phyloP scores from a whole-genome alignment of 2,329 filamentous ascomycete genomes.

The Exserohilum turcica region DNA sequence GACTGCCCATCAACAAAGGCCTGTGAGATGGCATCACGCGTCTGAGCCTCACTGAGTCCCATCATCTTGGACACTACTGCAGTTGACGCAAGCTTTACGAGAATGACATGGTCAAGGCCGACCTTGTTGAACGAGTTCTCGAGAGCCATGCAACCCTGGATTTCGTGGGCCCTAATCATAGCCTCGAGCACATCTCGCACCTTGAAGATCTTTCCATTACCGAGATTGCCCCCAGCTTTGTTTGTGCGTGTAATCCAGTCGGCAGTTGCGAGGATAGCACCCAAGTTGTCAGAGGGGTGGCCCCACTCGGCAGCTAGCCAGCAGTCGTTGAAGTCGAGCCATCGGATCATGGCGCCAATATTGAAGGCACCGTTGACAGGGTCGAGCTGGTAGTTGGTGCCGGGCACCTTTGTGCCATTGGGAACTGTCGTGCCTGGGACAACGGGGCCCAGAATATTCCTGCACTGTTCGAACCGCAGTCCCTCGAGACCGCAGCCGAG shows the following conservation, averaged over 20 bases:
- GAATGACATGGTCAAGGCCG: conserved; percentile 93
- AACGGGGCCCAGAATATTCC: conserved; percentile 89
- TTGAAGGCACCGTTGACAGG: conserved; percentile 97
- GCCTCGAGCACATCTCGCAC: conserved; percentile 90
- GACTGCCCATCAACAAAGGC: conserved; percentile 97
- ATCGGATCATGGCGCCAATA: conserved; percentile 97
- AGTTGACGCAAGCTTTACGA: conserved; percentile 95
- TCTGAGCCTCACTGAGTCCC: conserved; percentile 85
- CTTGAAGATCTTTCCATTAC: conserved; percentile 78
- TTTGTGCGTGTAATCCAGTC: conserved; percentile 98
- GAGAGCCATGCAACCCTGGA: conserved; percentile 94
- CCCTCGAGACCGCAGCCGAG: conserved; percentile 96
- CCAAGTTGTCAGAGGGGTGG: conserved; percentile 96
- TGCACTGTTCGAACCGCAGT: conserved; percentile 93
- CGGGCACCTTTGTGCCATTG: conserved; percentile 87
- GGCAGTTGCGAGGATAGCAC: conserved; percentile 92
- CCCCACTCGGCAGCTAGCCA: conserved; percentile 99
- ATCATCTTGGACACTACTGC: conserved; percentile 96
- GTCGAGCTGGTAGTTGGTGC: conserved; percentile 92
- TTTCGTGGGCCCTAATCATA: conserved; percentile 99
- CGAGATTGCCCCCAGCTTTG: conserved; percentile 76
- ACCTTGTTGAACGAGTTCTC: conserved; percentile 99
- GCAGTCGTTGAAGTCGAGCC: conserved; percentile 99
- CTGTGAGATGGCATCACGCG: conserved; percentile 92
- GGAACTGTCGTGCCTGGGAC: conserved; percentile 90